Conservation (phyloP, 805 yeast species). For the Candida piceae region DNA sequence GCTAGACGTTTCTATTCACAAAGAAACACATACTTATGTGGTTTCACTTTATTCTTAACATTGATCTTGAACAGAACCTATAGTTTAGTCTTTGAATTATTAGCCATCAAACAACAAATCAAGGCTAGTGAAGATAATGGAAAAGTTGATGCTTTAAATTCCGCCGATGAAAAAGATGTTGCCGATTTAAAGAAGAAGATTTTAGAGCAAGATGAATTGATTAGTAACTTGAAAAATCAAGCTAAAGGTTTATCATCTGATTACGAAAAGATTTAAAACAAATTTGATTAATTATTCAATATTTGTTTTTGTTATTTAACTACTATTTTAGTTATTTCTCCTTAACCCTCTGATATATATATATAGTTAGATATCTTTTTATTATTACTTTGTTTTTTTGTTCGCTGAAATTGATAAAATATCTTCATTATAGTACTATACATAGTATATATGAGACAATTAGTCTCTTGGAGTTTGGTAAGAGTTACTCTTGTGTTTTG, state of each 20-base stretch:
- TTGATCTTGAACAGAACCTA: conserved; percentile 82
- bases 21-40: conserved; percentile 93
- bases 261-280: conserved; percentile 37
- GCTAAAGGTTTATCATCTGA: conserved; percentile 61
- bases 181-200: conserved; percentile 45
- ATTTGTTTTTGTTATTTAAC: background rate
- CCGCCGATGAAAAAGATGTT: conserved; percentile 34
- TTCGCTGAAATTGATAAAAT: too few species aligned
- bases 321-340: background rate
- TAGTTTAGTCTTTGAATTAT: conserved; percentile 67
- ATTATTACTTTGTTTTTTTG: too few species aligned
- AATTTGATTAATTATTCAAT: background rate
- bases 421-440: too few species aligned
- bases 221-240: conserved; percentile 66
- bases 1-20: conserved; percentile 94
- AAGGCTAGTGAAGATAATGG: conserved; percentile 12
- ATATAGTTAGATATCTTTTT: too few species aligned
- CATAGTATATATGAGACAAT: too few species aligned
- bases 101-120: conserved; percentile 55
- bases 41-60: conserved; percentile 88
- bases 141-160: conserved; percentile 16
- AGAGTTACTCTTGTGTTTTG: conserved; percentile 93
- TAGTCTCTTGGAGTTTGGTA: conserved; percentile 34
- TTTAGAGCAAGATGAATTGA: conserved; percentile 56
- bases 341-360: too few species aligned